Evolutionary conservation across 2,329 filamentous ascomycete genomes (phyloP).

Genomic region (Leptographium lundbergii): DNA sequence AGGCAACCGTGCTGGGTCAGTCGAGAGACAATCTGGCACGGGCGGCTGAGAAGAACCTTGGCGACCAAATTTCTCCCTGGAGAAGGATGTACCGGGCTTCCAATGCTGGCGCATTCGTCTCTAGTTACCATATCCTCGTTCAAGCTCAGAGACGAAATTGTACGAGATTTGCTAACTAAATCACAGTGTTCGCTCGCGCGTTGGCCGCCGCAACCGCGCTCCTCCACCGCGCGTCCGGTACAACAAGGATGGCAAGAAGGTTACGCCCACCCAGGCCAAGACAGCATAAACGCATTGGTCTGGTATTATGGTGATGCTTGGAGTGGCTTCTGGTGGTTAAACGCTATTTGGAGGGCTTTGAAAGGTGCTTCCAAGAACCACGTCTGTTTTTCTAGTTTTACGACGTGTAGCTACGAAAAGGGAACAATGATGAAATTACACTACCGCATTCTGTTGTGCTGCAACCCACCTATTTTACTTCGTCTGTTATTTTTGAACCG

Average conservation of each 20-base stretch:
- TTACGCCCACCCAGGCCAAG: slow-evolving; percentile 76
- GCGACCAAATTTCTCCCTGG: background rate
- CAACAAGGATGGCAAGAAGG: slow-evolving; percentile 99
- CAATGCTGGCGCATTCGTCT: background rate
- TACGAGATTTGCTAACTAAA: slow-evolving; percentile 25
- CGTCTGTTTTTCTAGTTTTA: background rate
- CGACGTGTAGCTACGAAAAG: background rate
- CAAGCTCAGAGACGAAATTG: background rate
- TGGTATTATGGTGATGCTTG: background rate
- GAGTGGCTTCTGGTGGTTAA: background rate
- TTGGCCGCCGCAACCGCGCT: slow-evolving; percentile 96
- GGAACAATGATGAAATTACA: background rate
- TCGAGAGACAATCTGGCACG: slow-evolving; percentile 20
- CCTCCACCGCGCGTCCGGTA: slow-evolving; percentile 94
- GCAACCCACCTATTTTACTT: background rate
- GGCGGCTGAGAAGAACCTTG: slow-evolving; percentile 34
- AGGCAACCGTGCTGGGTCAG: slow-evolving; percentile 35
- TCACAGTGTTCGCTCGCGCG: slow-evolving; percentile 84
- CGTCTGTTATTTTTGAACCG: background rate
- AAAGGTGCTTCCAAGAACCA: background rate
- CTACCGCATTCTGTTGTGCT: background rate
- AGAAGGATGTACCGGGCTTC: background rate
- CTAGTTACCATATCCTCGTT: slow-evolving; percentile 3
- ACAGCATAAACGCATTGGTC: slow-evolving; percentile 17
- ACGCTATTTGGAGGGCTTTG: background rate